These are phyloP conservation scores for Graphiopsis chlorocephala DNA, from an alignment of 2,329 filamentous ascomycete species.

Conservation along the genomic window DNA sequence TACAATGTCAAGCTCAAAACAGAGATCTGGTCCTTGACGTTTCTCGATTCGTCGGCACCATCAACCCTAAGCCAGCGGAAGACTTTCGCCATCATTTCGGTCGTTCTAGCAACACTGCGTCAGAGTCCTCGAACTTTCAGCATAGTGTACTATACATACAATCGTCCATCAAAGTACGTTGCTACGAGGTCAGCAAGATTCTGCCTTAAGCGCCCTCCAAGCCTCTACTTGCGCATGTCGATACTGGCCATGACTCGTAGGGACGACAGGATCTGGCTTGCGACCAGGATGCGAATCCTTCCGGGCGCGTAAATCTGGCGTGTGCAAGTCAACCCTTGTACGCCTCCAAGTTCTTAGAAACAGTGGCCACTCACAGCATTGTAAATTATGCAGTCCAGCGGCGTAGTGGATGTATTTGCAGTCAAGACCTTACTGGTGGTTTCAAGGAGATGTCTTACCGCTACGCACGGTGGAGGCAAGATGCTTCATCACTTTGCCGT, in stretches of 20 bases:
- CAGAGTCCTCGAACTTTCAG: background rate
- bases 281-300: background rate
- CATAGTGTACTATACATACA: background rate
- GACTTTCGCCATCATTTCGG: background rate
- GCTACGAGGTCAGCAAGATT: background rate
- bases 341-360: background rate
- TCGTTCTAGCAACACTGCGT: background rate
- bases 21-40: background rate
- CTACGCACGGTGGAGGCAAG: background rate
- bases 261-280: background rate
- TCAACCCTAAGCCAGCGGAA: background rate
- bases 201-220: background rate
- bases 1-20: background rate
- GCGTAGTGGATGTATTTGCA: background rate
- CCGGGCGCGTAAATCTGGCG: background rate
- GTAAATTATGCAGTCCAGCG: background rate
- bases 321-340: constrained; percentile 5
- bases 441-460: background rate
- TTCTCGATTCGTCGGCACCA: no score
- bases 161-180: background rate
- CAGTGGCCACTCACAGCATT: background rate
- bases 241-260: background rate
- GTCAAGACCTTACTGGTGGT: background rate
- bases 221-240: background rate
- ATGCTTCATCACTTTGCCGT: background rate